Base-by-base conservation (phyloP, 2,329 filamentous ascomycete species). In the Sclerotinia sclerotiorum region DNA sequence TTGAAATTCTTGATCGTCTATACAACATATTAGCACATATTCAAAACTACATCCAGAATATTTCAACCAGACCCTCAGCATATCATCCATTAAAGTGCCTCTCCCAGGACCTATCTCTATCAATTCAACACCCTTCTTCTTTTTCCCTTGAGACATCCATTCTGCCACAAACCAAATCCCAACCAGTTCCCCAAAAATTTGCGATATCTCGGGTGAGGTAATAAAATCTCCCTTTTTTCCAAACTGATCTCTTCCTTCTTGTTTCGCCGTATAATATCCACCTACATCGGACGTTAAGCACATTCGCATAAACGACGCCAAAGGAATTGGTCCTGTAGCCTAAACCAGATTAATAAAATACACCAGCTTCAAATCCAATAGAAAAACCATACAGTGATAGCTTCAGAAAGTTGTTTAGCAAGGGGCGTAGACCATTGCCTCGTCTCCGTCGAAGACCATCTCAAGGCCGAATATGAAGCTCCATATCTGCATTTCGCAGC, bases 301-400 rank as follows among this genome's bases (percentile, higher is more conserved):
- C 89, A 98, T 97, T 78, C 95, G 94, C 95, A 99, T 99, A 79
- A 94, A 99, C 65, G 93, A 90, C 6, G 95, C 94, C 70, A 99
- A 86, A 0, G 95, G 92, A 39, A 98, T 88, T 5, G 95, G 94
- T 0, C 95, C 95, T 15, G 95, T 98, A 52, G 90, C 87, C 88
- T 91, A 73, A 21, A 56, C 19, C 80, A 81, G 83, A 62, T 78
- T 65, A 79, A 74, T 48, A 60, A 48, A 63, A 7, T 39, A 2
- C 44, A n/a, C 42, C 11, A 52, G 17, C 8, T 49, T 19, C 35
- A n/a, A 29, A 46, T 58, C 21, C 1, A 44, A 35, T 19, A 6
- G 32, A 67, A 42, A 65, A 44, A 57, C 71, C 78, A 67, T 84
- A 96, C 94, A 73, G 89, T 90, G 72, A 98, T 97, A 57, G 93